phyloP scores from a whole-genome alignment of 306 rosid species.

The Ochetophila trinervis region DNA sequence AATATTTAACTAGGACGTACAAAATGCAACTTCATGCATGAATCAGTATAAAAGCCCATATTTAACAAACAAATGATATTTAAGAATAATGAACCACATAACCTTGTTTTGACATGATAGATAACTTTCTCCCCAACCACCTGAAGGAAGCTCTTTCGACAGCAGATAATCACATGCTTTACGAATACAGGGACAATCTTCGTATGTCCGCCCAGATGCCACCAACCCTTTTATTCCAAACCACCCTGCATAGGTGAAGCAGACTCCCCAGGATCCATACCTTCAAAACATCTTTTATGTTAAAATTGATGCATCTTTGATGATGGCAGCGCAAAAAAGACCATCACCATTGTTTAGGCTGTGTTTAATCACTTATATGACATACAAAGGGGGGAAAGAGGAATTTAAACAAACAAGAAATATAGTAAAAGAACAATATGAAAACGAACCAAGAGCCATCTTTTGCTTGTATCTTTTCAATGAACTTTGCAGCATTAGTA shows the following conservation, averaged over 20 bases:
- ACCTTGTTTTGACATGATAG: constrained; percentile 89
- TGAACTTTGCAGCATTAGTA: constrained; percentile 46
- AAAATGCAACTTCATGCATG: too few species aligned
- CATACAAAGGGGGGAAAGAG: constrained; percentile 5
- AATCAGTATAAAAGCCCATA: too few species aligned
- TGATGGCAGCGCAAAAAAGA: too few species aligned
- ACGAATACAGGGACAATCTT: constrained; percentile 47
- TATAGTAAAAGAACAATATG: too few species aligned
- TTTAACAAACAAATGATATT: background rate
- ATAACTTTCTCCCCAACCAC: constrained; percentile 95
- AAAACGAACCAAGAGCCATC: constrained; percentile 83
- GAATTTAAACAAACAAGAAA: too few species aligned
- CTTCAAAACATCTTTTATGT: constrained; percentile 24
- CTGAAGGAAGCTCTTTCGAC: constrained; percentile 70
- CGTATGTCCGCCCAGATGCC: constrained; percentile 68
- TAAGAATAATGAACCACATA: constrained; percentile 1
- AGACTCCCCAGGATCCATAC: constrained; percentile 93
- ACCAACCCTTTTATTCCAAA: constrained; percentile 75
- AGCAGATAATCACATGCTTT: constrained; percentile 77
- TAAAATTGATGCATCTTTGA: too few species aligned
- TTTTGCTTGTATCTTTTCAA: constrained; percentile 57
- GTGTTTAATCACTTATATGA: too few species aligned
- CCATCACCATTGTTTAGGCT: too few species aligned
- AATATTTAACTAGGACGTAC: too few species aligned
- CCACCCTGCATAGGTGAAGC: constrained; percentile 85